Percentiles rank a stretch among this genome's conserved stretches.
Evolutionary conservation across 208 protist species (phyloP).

Genomic region (Leishmania martiniquensis): DNA sequence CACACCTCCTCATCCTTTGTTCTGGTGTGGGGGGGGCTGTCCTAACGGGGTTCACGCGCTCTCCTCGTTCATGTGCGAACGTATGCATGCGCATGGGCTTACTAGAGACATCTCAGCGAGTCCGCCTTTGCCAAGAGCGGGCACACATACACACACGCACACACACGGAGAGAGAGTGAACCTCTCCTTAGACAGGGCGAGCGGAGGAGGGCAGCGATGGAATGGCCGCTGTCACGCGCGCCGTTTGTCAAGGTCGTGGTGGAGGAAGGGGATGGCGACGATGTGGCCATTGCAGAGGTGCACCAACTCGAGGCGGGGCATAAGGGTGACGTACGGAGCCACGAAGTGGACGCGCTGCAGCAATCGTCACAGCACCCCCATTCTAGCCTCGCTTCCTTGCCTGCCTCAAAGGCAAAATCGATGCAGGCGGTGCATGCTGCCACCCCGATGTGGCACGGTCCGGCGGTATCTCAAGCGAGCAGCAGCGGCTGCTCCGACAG

Average conservation of each 20-base stretch:
- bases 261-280: conserved; percentile 16
- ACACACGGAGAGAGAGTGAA: background rate
- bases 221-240: conserved; percentile 21
- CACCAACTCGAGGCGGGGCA: background rate
- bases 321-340: background rate
- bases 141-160: background rate
- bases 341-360: background rate
- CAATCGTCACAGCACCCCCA: background rate
- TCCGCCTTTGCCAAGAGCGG: no score
- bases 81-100: no score
- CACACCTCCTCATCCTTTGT: no score
- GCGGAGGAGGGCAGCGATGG: conserved; percentile 9
- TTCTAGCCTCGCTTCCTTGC: background rate
- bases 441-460: background rate
- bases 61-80: no score
- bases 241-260: conserved; percentile 35
- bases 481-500: background rate
- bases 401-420: background rate
- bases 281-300: background rate
- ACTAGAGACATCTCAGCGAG: no score
- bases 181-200: no score
- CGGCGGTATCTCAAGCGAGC: background rate
- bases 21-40: no score
- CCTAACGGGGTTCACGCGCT: no score
- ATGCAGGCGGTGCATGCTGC: background rate